phyloP scores from a whole-genome alignment of 2,329 filamentous ascomycete species.

The Nemania serpens region DNA sequence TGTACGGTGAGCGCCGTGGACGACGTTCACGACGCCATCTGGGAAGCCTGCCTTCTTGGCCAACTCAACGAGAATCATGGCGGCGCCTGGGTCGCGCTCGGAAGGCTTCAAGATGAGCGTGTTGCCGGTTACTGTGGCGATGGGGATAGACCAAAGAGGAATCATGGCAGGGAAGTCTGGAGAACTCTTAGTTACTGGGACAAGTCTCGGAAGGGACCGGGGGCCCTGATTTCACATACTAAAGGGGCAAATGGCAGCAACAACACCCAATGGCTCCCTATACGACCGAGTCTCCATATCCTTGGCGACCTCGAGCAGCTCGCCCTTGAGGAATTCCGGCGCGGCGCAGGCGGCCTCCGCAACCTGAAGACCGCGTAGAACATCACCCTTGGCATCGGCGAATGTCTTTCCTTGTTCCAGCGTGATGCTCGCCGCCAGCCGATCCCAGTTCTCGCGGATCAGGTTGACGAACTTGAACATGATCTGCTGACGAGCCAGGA shows the following conservation, averaged over 20 bases:
- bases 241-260: constrained; percentile 85
- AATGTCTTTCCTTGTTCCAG: constrained; percentile 90
- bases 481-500: constrained; percentile 78
- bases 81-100: constrained; percentile 81
- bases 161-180: constrained; percentile 91
- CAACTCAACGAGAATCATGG: constrained; percentile 84
- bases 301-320: constrained; percentile 83
- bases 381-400: constrained; percentile 80
- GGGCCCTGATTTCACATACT: constrained; percentile 57
- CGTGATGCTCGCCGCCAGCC: constrained; percentile 81
- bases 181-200: constrained; percentile 6
- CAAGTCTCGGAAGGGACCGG: neutral
- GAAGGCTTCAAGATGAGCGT: constrained; percentile 85
- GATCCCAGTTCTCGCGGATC: constrained; percentile 84
- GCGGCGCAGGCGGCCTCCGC: constrained; percentile 82
- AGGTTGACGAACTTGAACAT: constrained; percentile 85
- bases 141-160: constrained; percentile 86
- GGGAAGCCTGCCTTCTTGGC: constrained; percentile 81
- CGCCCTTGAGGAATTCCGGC: constrained; percentile 80
- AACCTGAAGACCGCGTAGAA: constrained; percentile 80
- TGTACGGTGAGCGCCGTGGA: constrained; percentile 79
- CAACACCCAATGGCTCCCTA: constrained; percentile 78
- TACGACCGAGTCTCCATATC: constrained; percentile 90
- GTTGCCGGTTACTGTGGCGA: constrained; percentile 83
- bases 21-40: constrained; percentile 78